Evolutionary conservation across 495 filamentous ascomycete species (phyloP), one percentile per base, ranked within the genome.

Genomic region (Barbatosphaeria neglecta): DNA sequence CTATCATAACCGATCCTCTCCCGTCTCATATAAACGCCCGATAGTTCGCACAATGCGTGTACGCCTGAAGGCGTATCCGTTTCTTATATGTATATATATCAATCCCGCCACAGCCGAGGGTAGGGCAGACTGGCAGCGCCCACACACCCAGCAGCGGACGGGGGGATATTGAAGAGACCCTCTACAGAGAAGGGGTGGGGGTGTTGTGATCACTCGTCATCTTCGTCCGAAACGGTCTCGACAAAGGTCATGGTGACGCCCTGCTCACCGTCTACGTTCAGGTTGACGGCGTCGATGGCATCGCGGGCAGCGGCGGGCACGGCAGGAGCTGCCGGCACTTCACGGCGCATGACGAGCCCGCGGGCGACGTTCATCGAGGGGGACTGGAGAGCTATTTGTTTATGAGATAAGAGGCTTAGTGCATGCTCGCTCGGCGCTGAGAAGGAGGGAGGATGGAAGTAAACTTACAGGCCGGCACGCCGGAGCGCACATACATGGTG

Each of bases 231-330:
- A 18, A 65, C 52, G 28, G 64, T 60, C 58, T 72, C 70, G 18
- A 74, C 62, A 53, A 74, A 70, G 3, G 70, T 72, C 58, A 74
- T 68, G 49, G 68, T 72, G 25, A 70, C 61, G 5, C 69, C 70
- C 55, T 69, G 65, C 20, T 57, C 55, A 16, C 65, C 67, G 37
- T 69, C 60, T 19, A 74, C 68, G 23, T 72, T 74, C 28, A 72
- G 51, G 58, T 72, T 74, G 52, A 72, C 65, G n/a, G 60, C 56
- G 41, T 74, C 70, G 11, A 72, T 61, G 37, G 55, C 50, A 5
- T 50, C 56, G 31, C 62, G 51, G 39, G 55, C 50, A 5, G 49
- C 56, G 24, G 62, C 50, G 39, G 54, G 54, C 48, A 60, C 42
- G 18, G 55, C 41, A 27, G 55, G 52, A 6, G 60, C 43, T 28